phyloP scores from a whole-genome alignment of 2,329 filamentous ascomycete species.

The Phaeomoniella chlamydospora region DNA sequence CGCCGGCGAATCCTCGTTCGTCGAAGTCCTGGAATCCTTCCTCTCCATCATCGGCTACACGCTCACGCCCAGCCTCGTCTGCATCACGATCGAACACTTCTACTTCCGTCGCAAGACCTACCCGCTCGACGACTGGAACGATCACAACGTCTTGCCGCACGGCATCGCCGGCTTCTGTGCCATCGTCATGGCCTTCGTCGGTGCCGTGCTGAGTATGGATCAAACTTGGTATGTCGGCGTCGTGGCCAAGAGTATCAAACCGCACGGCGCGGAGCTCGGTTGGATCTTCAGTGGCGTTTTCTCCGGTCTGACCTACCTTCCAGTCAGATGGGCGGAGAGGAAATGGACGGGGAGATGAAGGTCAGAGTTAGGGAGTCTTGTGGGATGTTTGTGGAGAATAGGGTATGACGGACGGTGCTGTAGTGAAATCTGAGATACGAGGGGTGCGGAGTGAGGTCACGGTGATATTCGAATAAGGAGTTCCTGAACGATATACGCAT shows the following conservation, averaged over 20 bases:
- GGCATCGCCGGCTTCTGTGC: constrained; percentile 4
- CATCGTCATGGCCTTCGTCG: constrained; percentile 4
- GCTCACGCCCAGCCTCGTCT: neutral
- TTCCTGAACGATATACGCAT: too few species aligned
- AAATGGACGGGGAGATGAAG: constrained; percentile 2
- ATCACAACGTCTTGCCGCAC: constrained; percentile 3
- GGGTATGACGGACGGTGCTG: too few species aligned
- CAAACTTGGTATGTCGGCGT: constrained; percentile 5
- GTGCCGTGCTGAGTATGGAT: constrained; percentile 4
- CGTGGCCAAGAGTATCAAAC: constrained; percentile 2
- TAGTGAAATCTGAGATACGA: too few species aligned
- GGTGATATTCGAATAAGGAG: too few species aligned
- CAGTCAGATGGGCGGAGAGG: constrained; percentile 3
- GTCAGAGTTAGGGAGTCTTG: too few species aligned
- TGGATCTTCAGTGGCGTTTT: constrained; percentile 5
- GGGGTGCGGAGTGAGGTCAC: too few species aligned
- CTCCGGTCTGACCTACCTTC: constrained; percentile 2
- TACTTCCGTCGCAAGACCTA: constrained; percentile 2
- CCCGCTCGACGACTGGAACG: constrained; percentile 4
- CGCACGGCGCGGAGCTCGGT: constrained; percentile 2
- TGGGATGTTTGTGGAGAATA: too few species aligned
- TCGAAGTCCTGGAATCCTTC: constrained; percentile 3
- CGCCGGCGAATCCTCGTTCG: constrained; percentile 2
- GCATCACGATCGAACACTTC: constrained; percentile 3
- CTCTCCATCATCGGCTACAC: constrained; percentile 2